Percentiles rank a stretch among this genome's conserved stretches.
Conservation (phyloP, 257 asterid genomes). For the Penstemon barbatus region DNA sequence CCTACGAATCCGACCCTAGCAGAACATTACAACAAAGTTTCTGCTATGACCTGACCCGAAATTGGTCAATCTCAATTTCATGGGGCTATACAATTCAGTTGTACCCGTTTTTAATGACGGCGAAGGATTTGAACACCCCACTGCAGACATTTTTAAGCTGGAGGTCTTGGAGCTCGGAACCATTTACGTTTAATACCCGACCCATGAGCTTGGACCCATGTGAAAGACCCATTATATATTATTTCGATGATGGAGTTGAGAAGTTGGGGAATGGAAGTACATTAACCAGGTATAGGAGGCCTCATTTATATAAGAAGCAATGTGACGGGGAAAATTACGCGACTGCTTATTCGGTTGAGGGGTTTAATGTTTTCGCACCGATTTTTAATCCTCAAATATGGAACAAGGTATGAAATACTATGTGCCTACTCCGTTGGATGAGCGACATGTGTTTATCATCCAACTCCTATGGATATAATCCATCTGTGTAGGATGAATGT, state of each 20-base stretch:
- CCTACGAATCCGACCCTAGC: slow-evolving; percentile 56
- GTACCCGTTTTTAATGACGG: slow-evolving; percentile 45
- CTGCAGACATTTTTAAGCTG: slow-evolving; percentile 68
- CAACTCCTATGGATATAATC: too few relatives aligned
- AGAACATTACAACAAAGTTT: slow-evolving; percentile 63
- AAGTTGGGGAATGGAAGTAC: slow-evolving; percentile 37
- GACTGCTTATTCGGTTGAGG: slow-evolving; percentile 42
- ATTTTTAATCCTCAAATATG: slow-evolving; percentile 46
- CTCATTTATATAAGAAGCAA: slow-evolving; percentile 6
- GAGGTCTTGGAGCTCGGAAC: slow-evolving; percentile 53
- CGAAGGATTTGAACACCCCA: slow-evolving; percentile 58
- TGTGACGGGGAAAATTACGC: slow-evolving; percentile 38
- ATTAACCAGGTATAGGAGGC: slow-evolving; percentile 42
- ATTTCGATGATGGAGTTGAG: slow-evolving; percentile 37
- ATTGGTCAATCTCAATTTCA: slow-evolving; percentile 66
- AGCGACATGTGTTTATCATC: too few relatives aligned
- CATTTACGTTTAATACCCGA: slow-evolving; percentile 68
- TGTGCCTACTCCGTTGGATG: too few relatives aligned
- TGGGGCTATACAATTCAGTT: slow-evolving; percentile 82
- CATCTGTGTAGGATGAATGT: too few relatives aligned
- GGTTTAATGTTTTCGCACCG: slow-evolving; percentile 49
- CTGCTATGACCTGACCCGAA: slow-evolving; percentile 53
- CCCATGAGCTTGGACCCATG: slow-evolving; percentile 48
- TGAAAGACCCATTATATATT: slow-evolving; percentile 50
- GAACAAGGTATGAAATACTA: slow-evolving; percentile 49